Evolutionary conservation across 1,139 yeast genomes (phyloP).

Genomic region (Torulaspora globosa): DNA sequence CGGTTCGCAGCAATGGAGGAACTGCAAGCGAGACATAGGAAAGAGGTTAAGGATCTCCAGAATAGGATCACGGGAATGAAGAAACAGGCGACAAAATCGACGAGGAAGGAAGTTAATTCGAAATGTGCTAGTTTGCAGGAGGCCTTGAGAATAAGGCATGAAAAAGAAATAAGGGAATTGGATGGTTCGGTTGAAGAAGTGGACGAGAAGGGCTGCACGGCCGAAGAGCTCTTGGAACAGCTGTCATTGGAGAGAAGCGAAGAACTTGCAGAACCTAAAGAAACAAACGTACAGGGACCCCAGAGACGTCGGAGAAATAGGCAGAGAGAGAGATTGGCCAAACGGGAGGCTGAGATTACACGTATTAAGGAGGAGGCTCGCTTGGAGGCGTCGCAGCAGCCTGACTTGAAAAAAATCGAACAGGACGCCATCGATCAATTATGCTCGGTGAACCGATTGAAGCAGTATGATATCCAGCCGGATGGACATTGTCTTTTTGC

Average conservation of each 20-base stretch:
- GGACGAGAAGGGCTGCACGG: constrained; percentile 46
- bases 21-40: constrained; percentile 58
- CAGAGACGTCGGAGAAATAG: constrained; percentile 53
- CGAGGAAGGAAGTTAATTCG: constrained; percentile 53
- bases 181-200: constrained; percentile 15
- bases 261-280: constrained; percentile 9
- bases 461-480: constrained; percentile 66
- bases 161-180: constrained; percentile 43
- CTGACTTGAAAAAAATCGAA: constrained; percentile 70
- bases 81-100: constrained; percentile 79
- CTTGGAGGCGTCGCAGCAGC: constrained; percentile 60
- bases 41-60: constrained; percentile 62
- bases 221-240: constrained; percentile 61
- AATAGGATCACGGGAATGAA: constrained; percentile 69
- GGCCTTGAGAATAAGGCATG: constrained; percentile 52
- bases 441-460: constrained; percentile 47
- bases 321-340: constrained; percentile 77
- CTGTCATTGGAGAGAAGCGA: constrained; percentile 38
- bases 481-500: constrained; percentile 95
- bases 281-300: constrained; percentile 13
- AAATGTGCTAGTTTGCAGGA: constrained; percentile 59
- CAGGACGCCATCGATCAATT: constrained; percentile 56
- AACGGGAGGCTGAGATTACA: constrained; percentile 65
- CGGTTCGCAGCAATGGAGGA: constrained; percentile 41
- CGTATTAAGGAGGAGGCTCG: constrained; percentile 63